Percentiles rank a stretch among this genome's conserved stretches.
These are phyloP conservation scores for Stemphylium beticola DNA, from an alignment of 2,329 filamentous ascomycete species.

Conservation along the genomic window DNA sequence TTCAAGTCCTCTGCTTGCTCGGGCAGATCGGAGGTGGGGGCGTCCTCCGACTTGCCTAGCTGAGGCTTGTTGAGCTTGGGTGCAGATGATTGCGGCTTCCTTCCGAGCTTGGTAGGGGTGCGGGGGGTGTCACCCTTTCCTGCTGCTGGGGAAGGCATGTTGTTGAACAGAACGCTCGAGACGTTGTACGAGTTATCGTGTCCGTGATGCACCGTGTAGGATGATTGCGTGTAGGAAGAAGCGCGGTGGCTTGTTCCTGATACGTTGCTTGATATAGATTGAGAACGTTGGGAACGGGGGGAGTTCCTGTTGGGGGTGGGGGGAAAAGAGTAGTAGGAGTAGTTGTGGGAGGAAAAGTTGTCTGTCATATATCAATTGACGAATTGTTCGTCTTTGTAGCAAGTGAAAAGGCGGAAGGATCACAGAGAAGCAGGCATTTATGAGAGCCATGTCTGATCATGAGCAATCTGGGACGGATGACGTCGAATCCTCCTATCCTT, in stretches of 20 bases:
- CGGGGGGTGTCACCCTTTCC: slow-evolving; percentile 57
- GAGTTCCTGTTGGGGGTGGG: slow-evolving; percentile 55
- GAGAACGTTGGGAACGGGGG: slow-evolving; percentile 45
- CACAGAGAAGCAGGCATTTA: slow-evolving; percentile 34
- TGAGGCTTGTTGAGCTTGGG: slow-evolving; percentile 52
- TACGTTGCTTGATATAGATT: slow-evolving; percentile 49
- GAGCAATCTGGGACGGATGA: slow-evolving; percentile 38
- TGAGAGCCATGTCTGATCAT: slow-evolving; percentile 30
- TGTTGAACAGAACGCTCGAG: slow-evolving; percentile 42
- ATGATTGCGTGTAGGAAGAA: slow-evolving; percentile 13
- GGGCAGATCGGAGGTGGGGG: slow-evolving; percentile 45
- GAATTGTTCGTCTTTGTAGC: slow-evolving; percentile 44
- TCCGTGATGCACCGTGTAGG: slow-evolving; percentile 28
- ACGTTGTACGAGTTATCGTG: slow-evolving; percentile 41
- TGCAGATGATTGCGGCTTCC: slow-evolving; percentile 51
- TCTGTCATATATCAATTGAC: slow-evolving; percentile 56
- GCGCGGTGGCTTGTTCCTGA: slow-evolving; percentile 34
- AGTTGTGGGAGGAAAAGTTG: slow-evolving; percentile 54
- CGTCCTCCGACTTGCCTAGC: slow-evolving; percentile 40
- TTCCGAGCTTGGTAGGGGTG: slow-evolving; percentile 59
- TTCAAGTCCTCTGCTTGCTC: slow-evolving; percentile 47
- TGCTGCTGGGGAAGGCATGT: slow-evolving; percentile 59
- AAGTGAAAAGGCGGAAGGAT: slow-evolving; percentile 7
- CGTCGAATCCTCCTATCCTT: slow-evolving; percentile 35
- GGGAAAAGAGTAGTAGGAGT: slow-evolving; percentile 61